Evolutionary conservation across 305 asterid genomes (phyloP).

Genomic region (Fraxinus greggii): DNA sequence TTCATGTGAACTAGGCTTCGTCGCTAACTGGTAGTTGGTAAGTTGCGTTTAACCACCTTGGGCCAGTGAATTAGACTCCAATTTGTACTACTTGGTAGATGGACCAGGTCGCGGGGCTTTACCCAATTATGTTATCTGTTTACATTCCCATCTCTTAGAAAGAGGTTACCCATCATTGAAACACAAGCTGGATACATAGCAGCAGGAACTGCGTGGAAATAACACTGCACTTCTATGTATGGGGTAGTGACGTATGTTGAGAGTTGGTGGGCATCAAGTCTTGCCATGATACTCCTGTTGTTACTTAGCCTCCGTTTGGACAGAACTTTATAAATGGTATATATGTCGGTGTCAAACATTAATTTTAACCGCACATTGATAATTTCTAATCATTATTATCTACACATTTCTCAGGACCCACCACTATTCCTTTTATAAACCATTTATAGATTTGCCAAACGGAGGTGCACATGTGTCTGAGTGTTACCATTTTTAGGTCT

Average conservation of each 20-base stretch:
- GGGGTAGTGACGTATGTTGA: not conserved
- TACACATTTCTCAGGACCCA: not conserved
- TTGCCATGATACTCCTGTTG: not conserved
- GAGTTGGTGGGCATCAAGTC: not conserved
- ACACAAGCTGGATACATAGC: not conserved
- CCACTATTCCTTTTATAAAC: not conserved
- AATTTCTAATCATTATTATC: not conserved
- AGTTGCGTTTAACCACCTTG: not conserved
- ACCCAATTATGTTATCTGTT: not conserved
- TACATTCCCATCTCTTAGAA: not conserved
- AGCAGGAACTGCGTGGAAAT: not conserved
- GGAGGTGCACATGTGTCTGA: not conserved
- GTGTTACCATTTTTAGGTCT: not conserved
- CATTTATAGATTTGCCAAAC: not conserved
- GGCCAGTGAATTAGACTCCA: not conserved
- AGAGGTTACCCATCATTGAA: not conserved
- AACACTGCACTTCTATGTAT: not conserved
- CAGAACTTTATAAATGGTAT: not conserved
- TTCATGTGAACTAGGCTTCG: not conserved
- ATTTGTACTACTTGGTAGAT: not conserved
- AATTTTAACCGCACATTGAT: not conserved
- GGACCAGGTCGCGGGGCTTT: not conserved
- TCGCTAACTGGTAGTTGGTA: not conserved
- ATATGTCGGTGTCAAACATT: not conserved
- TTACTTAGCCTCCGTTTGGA: not conserved